Evolutionary conservation across 495 filamentous ascomycete species (phyloP), one percentile per base, ranked within the genome.

Genomic region (Aspergillus sclerotioniger): DNA sequence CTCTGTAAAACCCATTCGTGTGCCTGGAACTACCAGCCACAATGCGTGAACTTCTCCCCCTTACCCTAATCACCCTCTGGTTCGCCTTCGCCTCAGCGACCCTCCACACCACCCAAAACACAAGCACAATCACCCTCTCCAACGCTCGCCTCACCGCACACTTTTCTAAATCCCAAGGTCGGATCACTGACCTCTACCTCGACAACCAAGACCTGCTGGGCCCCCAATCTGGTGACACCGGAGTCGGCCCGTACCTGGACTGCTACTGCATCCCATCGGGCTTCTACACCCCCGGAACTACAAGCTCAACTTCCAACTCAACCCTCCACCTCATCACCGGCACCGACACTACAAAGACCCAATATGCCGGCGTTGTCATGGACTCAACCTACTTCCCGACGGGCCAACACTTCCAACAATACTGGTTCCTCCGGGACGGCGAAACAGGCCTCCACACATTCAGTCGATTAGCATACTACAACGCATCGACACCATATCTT

Each of bases 211-310:
- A 84, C 54, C 68, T 84, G 6, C 65, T 85, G 7, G 78, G 80
- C 15, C 59, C 72, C 1, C 63, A 70, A 10, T 74, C 69, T 6
- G 77, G 79, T 1, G 76, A 69, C 6, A 72, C 65, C 6, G 80
- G 82, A 7, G 71, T 78, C 45, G 79, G 79, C 0, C 75, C 79
- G 1, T 83, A 84, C 56, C 74, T 84, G 15, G 82, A 84, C 59
- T 84, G 82, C 61, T 84, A 83, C 60, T 85, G 81, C 59, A 77
- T 74, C 3, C 81, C 80, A 0, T 79, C 77, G 0, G 81, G 82
- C 1, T 72, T 71, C 54, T 84, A 81, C 58, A 81, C 81, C 0
- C 73, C 80, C 1, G 80, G 81, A 0, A 67, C 74, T n/a, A 80
- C 74, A 7, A 71, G 63, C 1, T 76, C 76, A 1, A 65, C 62